Percentiles rank a stretch among this genome's conserved stretches.
These are phyloP conservation scores for Cystobasidiaceae sp. DNA, from an alignment of 1,284 basidiomycete genomes.

Conservation along the genomic window DNA sequence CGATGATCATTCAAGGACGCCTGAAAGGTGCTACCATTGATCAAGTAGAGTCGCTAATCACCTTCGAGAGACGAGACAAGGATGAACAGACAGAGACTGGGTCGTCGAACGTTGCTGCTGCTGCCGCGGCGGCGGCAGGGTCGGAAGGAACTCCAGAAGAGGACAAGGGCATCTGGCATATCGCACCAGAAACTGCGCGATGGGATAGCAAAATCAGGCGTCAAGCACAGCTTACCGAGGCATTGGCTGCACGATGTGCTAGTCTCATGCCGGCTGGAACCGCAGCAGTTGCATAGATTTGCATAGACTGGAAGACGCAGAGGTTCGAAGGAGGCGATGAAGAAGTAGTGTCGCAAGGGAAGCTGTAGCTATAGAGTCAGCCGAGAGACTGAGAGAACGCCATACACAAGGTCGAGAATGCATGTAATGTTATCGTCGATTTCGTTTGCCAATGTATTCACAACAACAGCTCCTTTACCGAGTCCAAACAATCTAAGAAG, in stretches of 20 bases:
- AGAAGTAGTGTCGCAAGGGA: neutral
- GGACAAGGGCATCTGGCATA: conserved; percentile 16
- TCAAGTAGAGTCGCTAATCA: conserved; percentile 39
- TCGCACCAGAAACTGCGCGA: conserved; percentile 25
- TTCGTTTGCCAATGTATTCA: too few relatives aligned
- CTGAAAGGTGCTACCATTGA: conserved; percentile 40
- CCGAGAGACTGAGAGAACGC: too few relatives aligned
- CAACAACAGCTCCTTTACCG: neutral
- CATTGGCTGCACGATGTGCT: conserved; percentile 12
- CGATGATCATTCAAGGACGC: conserved; percentile 42
- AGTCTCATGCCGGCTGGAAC: neutral
- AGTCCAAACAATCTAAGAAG: neutral
- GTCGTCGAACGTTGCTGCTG: conserved; percentile 20
- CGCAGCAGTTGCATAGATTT: neutral
- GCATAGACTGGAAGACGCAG: neutral
- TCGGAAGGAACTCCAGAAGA: conserved; percentile 2
- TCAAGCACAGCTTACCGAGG: conserved; percentile 23
- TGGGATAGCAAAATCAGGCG: conserved; percentile 25
- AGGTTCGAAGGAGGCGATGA: neutral
- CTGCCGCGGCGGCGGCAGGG: conserved; percentile 1
- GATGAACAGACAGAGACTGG: conserved; percentile 27
- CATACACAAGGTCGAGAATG: too few relatives aligned
- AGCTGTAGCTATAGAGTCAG: neutral
- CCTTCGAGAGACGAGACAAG: conserved; percentile 35
- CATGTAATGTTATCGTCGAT: too few relatives aligned